Conservation (phyloP, 352 stramenopile species). For the Aphanomyces stellatus region DNA sequence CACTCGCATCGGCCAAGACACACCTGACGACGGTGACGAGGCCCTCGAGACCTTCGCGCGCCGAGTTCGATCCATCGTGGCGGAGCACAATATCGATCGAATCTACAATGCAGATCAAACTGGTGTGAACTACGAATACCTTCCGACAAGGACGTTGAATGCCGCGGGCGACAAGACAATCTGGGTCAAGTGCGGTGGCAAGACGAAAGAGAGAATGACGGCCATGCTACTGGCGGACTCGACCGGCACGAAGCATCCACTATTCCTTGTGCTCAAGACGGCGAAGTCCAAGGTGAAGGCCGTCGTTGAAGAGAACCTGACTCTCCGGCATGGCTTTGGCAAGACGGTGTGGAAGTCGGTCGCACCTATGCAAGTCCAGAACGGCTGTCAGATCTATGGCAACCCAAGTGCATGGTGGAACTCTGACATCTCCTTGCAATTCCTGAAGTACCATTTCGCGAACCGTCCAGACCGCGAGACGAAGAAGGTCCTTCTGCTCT, state of each 20-base stretch:
- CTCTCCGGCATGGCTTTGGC: slow-evolving; percentile 22
- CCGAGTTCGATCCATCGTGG: slow-evolving; percentile 10
- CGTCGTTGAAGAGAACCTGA: slow-evolving; percentile 15
- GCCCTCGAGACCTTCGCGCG: background rate
- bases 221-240: slow-evolving; percentile 24
- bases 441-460: slow-evolving; percentile 30
- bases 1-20: slow-evolving; percentile 17
- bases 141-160: slow-evolving; percentile 24
- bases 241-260: slow-evolving; percentile 16
- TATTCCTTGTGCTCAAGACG: slow-evolving; percentile 25
- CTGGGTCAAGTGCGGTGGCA: slow-evolving; percentile 22
- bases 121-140: slow-evolving; percentile 27
- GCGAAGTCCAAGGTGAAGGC: background rate
- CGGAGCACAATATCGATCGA: slow-evolving; percentile 8
- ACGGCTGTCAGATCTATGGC: slow-evolving; percentile 21
- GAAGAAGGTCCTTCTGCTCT: slow-evolving; percentile 21
- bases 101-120: slow-evolving; percentile 26
- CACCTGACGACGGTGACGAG: background rate
- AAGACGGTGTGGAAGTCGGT: slow-evolving; percentile 22
- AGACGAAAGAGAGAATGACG: slow-evolving; percentile 22
- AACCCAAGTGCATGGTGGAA: slow-evolving; percentile 26
- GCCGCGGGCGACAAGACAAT: slow-evolving; percentile 17
- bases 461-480: background rate
- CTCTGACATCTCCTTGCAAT: slow-evolving; percentile 19
- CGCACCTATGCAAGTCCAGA: background rate